Conservation (phyloP, 2,329 filamentous ascomycete genomes). For the Lachnum nothofagi region DNA sequence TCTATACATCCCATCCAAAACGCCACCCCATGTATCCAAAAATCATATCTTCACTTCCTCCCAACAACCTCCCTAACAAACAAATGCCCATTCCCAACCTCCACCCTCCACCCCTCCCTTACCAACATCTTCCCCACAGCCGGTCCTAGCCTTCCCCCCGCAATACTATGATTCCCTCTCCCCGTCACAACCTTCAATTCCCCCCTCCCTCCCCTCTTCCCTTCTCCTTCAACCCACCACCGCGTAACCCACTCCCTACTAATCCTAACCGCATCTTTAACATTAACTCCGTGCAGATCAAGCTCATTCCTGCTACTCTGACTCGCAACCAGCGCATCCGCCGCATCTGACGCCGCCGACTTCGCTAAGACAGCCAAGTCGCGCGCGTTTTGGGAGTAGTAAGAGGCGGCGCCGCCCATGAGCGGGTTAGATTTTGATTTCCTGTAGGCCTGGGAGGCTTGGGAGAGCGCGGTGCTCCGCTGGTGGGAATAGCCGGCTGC, state of each 20-base stretch:
- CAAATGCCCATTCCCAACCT: slow-evolving; percentile 65
- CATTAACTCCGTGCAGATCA: slow-evolving; percentile 80
- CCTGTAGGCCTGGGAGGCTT: slow-evolving; percentile 55
- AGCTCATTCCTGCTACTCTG: slow-evolving; percentile 59
- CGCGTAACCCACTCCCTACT: slow-evolving; percentile 57
- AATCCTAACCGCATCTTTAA: slow-evolving; percentile 76
- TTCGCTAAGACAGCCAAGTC: slow-evolving; percentile 56
- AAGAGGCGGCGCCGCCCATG: slow-evolving; percentile 69
- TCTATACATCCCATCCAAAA: neutral
- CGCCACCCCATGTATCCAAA: neutral
- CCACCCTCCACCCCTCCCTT: slow-evolving; percentile 77
- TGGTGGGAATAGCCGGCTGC: slow-evolving; percentile 11
- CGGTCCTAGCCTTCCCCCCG: slow-evolving; percentile 71
- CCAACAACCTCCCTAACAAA: slow-evolving; percentile 56
- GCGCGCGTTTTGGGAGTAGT: slow-evolving; percentile 67
- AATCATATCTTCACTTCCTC: neutral
- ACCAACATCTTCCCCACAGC: slow-evolving; percentile 73
- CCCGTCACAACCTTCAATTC: slow-evolving; percentile 77
- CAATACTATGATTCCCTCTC: slow-evolving; percentile 69
- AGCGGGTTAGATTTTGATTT: slow-evolving; percentile 64
- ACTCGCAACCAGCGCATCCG: slow-evolving; percentile 62
- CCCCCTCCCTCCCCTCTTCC: slow-evolving; percentile 40
- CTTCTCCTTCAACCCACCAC: slow-evolving; percentile 73
- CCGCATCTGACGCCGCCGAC: slow-evolving; percentile 57
- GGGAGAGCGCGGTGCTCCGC: slow-evolving; percentile 43